A percentile compares a stretch with the other conserved stretches of the same genome.
Evolutionary conservation across 306 rosid genomes (phyloP).

Genomic region (Senna tora): DNA sequence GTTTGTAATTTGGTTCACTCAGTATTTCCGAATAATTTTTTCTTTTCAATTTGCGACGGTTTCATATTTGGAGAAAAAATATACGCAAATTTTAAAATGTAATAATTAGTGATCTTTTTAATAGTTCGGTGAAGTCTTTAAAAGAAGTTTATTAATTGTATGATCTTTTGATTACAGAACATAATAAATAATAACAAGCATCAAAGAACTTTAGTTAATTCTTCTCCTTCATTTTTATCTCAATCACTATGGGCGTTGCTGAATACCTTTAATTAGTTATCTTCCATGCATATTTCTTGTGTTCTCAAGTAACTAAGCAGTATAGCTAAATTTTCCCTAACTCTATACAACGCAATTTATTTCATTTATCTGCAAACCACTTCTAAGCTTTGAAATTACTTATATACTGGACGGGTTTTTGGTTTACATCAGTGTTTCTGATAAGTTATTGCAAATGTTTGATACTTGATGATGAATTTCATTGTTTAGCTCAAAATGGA

Average conservation of each 20-base stretch:
- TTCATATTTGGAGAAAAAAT: not conserved
- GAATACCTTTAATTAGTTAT: not conserved
- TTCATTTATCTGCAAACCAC: not conserved
- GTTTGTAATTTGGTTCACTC: not conserved
- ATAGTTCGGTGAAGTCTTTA: not conserved
- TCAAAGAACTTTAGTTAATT: too few species aligned
- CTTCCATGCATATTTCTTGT: not conserved
- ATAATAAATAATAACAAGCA: too few species aligned
- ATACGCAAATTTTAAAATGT: not conserved
- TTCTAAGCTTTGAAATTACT: not conserved
- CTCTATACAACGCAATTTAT: not conserved
- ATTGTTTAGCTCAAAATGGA: not conserved
- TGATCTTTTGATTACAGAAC: too few species aligned
- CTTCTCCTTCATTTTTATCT: not conserved
- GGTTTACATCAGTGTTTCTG: not conserved
- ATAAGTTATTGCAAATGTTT: not conserved
- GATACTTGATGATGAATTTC: not conserved
- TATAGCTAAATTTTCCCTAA: not conserved
- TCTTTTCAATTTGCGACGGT: not conserved
- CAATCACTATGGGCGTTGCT: not conserved
- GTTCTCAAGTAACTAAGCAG: not conserved
- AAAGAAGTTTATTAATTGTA: not conserved
- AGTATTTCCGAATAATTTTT: not conserved
- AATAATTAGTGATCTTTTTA: too few species aligned
- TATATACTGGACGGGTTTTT: not conserved